Evolutionary conservation across 345 rosid genomes (phyloP).

Genomic region (Boechera stricta): DNA sequence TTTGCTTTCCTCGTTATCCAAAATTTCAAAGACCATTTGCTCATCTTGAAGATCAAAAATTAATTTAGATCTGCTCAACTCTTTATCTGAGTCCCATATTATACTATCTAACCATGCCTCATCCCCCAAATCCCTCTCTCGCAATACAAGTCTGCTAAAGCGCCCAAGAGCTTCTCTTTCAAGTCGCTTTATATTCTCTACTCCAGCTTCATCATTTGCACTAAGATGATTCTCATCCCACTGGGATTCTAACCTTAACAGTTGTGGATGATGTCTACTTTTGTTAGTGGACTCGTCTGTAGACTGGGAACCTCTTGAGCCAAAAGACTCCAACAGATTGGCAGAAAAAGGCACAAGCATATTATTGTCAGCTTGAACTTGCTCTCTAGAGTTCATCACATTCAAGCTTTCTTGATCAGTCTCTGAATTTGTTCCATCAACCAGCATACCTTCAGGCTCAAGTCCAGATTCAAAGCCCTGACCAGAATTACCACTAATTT

Average conservation of each 20-base stretch:
- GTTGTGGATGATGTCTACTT: constrained; percentile 77
- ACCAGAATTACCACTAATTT: constrained; percentile 48
- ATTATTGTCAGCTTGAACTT: constrained; percentile 49
- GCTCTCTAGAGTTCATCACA: constrained; percentile 38
- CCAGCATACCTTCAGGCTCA: constrained; percentile 45
- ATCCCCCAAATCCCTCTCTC: constrained; percentile 64
- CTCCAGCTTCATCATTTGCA: constrained; percentile 47
- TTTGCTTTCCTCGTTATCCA: constrained; percentile 68
- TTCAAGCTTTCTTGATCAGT: constrained; percentile 43
- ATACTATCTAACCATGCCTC: constrained; percentile 87
- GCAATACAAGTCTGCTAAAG: constrained; percentile 57
- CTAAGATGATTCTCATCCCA: constrained; percentile 39
- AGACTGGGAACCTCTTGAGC: constrained; percentile 47
- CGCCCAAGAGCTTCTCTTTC: constrained; percentile 55
- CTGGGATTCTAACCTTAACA: constrained; percentile 78
- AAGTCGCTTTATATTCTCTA: constrained; percentile 47
- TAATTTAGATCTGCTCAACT: constrained; percentile 65
- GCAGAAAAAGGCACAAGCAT: constrained; percentile 46
- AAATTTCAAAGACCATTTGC: constrained; percentile 91
- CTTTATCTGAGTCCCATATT: constrained; percentile 72
- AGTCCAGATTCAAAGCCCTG: constrained; percentile 54
- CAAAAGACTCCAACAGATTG: constrained; percentile 63
- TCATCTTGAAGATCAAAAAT: constrained; percentile 93
- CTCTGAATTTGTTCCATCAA: constrained; percentile 49
- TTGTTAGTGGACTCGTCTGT: constrained; percentile 39